phyloP scores from a whole-genome alignment of 2,329 filamentous ascomycete genomes.

The Penicillium sp. region DNA sequence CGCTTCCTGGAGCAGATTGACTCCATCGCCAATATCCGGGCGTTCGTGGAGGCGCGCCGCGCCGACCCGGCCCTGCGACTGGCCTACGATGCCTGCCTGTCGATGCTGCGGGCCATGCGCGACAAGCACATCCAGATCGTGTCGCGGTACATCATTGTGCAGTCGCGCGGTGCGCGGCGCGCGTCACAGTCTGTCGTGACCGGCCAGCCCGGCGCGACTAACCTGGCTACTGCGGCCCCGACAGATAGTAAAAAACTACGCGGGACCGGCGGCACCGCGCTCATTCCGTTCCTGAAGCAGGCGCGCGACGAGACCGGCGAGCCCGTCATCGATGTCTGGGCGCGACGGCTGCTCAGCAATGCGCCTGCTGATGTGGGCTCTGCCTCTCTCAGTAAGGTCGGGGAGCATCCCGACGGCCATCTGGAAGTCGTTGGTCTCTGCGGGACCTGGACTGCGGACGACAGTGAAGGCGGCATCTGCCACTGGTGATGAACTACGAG shows the following conservation, averaged over 20 bases:
- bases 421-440: conserved; percentile 68
- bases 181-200: conserved; percentile 60
- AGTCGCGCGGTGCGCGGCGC: conserved; percentile 70
- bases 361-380: conserved; percentile 41
- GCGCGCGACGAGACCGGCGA: conserved; percentile 94
- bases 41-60: conserved; percentile 66
- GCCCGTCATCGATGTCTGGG: conserved; percentile 72
- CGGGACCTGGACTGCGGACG: conserved; percentile 84
- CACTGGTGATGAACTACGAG: conserved; percentile 45
- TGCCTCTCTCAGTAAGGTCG: conserved; percentile 52
- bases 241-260: conserved; percentile 61
- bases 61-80: conserved; percentile 66
- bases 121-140: conserved; percentile 97
- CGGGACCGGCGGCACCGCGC: conserved; percentile 86
- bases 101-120: conserved; percentile 71
- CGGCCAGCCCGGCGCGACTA: conserved; percentile 44
- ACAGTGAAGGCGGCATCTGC: conserved; percentile 64
- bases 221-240: conserved; percentile 53
- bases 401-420: conserved; percentile 54
- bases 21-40: conserved; percentile 78
- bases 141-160: conserved; percentile 89
- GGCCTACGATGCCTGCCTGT: conserved; percentile 87
- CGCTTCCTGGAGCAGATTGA: conserved; percentile 81
- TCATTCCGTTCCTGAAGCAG: conserved; percentile 96
- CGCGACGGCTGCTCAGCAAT: conserved; percentile 56